Evolutionary conservation across 306 rosid genomes (phyloP).

Genomic region (Dalbergia oliveri): DNA sequence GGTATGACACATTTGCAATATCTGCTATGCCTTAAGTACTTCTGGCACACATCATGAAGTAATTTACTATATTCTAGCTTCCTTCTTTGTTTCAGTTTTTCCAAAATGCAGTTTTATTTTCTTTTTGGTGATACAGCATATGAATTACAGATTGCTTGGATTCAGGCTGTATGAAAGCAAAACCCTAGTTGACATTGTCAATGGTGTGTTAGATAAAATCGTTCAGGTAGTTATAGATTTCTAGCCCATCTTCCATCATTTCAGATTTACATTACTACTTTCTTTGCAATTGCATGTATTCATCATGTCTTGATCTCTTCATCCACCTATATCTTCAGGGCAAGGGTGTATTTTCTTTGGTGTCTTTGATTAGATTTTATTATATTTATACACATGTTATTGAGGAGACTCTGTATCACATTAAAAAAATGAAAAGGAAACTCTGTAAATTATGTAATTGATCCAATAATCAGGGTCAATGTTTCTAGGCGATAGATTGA

Average conservation of each 20-base stretch:
- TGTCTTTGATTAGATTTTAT: slow-evolving; percentile 29
- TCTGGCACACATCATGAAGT: slow-evolving; percentile 17
- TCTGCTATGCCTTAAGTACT: slow-evolving; percentile 30
- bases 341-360: too few species aligned
- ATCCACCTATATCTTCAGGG: not conserved
- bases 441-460: not conserved
- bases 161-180: slow-evolving; percentile 81
- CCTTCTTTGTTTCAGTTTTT: slow-evolving; percentile 34
- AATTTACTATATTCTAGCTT: slow-evolving; percentile 32
- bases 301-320: slow-evolving; percentile 23
- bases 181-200: slow-evolving; percentile 55
- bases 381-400: not conserved
- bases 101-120: slow-evolving; percentile 39
- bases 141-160: slow-evolving; percentile 94
- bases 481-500: slow-evolving; percentile 9
- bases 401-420: not conserved
- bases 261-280: slow-evolving; percentile 22
- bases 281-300: slow-evolving; percentile 25
- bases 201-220: slow-evolving; percentile 68
- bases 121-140: slow-evolving; percentile 64
- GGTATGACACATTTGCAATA: slow-evolving; percentile 58
- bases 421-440: too few species aligned
- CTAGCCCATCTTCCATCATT: slow-evolving; percentile 35
- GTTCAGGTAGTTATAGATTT: slow-evolving; percentile 66
- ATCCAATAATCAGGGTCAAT: slow-evolving; percentile 23